These are phyloP conservation scores for Clarireedia homoeocarpa DNA, from an alignment of 2,329 filamentous ascomycete genomes.

Conservation along the genomic window DNA sequence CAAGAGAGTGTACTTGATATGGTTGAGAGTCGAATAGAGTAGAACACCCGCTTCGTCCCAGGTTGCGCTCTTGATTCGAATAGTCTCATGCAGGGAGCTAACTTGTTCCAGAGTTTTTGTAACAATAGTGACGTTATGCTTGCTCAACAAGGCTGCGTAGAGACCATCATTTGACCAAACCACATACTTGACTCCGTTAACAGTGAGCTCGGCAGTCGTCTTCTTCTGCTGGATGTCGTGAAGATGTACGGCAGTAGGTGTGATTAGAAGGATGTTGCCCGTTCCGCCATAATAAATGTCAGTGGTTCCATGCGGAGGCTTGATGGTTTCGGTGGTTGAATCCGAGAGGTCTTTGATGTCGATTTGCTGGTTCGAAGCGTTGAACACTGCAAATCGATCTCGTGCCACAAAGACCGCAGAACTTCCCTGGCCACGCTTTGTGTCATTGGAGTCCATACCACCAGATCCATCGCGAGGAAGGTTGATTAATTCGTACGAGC, in stretches of 20 bases:
- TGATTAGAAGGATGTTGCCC: constrained; percentile 85
- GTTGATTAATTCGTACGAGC: constrained; percentile 88
- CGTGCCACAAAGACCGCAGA: constrained; percentile 95
- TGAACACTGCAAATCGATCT: constrained; percentile 94
- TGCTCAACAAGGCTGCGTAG: constrained; percentile 89
- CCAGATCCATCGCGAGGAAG: constrained; percentile 87
- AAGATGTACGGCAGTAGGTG: constrained; percentile 78
- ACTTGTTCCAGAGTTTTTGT: constrained; percentile 95
- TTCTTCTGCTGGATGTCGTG: constrained; percentile 99
- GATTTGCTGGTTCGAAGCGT: constrained; percentile 73
- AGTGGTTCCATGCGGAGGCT: constrained; percentile 79
- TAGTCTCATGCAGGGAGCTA: constrained; percentile 94
- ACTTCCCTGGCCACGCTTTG: constrained; percentile 82
- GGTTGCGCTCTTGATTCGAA: constrained; percentile 96
- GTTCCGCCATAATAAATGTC: constrained; percentile 98
- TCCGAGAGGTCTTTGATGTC: constrained; percentile 97
- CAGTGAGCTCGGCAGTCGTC: constrained; percentile 78
- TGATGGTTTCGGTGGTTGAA: constrained; percentile 91
- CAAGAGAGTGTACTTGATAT: constrained; percentile 96
- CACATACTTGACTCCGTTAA: constrained; percentile 94
- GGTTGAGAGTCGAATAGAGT: constrained; percentile 94
- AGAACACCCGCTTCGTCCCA: constrained; percentile 98
- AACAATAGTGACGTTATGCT: constrained; percentile 98
- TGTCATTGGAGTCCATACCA: constrained; percentile 84
- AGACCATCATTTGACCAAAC: constrained; percentile 97